phyloP scores from a whole-genome alignment of 2,329 filamentous ascomycete genomes.

The Scleromitrula shiraiana region DNA sequence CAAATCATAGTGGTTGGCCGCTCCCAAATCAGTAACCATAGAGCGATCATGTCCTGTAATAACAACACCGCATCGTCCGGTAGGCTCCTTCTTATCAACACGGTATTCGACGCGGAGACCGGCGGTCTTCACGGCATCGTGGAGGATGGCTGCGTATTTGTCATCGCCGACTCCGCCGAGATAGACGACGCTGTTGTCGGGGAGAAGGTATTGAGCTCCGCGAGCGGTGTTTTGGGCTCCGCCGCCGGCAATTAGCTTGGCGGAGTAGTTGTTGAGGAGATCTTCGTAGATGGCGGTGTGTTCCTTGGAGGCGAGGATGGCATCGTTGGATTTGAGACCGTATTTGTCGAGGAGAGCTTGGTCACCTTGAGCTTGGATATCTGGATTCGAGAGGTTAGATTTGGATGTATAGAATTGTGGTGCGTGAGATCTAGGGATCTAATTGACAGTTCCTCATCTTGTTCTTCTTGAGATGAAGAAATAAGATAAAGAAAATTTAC shows the following conservation, averaged over 20 bases:
- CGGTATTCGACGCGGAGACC: slow-evolving; percentile 94
- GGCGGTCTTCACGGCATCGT: slow-evolving; percentile 76
- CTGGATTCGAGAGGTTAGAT: slow-evolving; percentile 36
- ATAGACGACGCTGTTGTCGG: slow-evolving; percentile 83
- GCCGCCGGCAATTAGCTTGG: slow-evolving; percentile 90
- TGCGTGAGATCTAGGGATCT: too few relatives aligned
- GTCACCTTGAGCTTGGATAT: slow-evolving; percentile 85
- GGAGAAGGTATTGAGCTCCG: slow-evolving; percentile 92
- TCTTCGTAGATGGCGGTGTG: slow-evolving; percentile 90
- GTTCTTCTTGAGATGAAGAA: not conserved
- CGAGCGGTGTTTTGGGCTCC: slow-evolving; percentile 96
- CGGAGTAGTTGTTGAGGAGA: slow-evolving; percentile 82
- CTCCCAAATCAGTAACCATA: slow-evolving; percentile 90
- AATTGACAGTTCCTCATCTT: too few relatives aligned
- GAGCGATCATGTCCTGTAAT: slow-evolving; percentile 95
- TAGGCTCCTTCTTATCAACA: slow-evolving; percentile 74
- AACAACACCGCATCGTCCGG: slow-evolving; percentile 89
- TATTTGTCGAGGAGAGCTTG: slow-evolving; percentile 87
- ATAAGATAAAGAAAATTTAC: not conserved
- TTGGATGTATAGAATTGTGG: not conserved
- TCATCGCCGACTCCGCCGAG: slow-evolving; percentile 91
- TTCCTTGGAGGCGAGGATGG: slow-evolving; percentile 90
- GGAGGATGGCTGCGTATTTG: slow-evolving; percentile 86
- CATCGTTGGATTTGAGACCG: slow-evolving; percentile 88
- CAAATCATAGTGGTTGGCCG: slow-evolving; percentile 93